phyloP scores from a whole-genome alignment of 2,329 filamentous ascomycete genomes.

The Cylindrodendrum hubeiense region DNA sequence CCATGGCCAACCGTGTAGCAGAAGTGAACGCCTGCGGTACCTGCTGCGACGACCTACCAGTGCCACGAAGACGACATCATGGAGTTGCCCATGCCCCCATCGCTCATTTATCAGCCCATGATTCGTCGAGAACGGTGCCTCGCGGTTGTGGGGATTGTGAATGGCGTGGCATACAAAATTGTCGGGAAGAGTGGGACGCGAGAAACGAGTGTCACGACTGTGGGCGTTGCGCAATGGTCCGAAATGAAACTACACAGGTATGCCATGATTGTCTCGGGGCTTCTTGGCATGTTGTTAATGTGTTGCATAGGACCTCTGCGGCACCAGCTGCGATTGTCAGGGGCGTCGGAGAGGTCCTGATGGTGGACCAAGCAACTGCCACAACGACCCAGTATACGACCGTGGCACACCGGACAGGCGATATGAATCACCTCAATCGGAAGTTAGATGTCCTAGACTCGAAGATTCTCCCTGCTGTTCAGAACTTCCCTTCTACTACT shows the following conservation, averaged over 20 bases:
- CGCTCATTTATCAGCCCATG: no score
- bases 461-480: background rate
- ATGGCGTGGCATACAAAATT: background rate
- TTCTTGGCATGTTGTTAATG: background rate
- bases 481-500: background rate
- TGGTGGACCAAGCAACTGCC: background rate
- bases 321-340: background rate
- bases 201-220: background rate
- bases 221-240: background rate
- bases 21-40: slow-evolving; percentile 21
- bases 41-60: background rate
- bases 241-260: background rate
- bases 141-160: background rate
- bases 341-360: background rate
- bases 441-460: background rate
- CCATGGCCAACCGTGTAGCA: slow-evolving; percentile 30
- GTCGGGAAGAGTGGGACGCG: background rate
- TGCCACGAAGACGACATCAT: background rate
- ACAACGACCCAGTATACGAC: no score
- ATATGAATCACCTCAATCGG: background rate
- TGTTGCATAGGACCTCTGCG: background rate
- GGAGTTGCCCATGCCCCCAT: background rate
- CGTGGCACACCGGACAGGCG: background rate
- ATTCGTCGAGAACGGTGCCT: no score
- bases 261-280: background rate